Base-by-base conservation (phyloP, 768 basidiomycete genomes). In the Suillus placidus region DNA sequence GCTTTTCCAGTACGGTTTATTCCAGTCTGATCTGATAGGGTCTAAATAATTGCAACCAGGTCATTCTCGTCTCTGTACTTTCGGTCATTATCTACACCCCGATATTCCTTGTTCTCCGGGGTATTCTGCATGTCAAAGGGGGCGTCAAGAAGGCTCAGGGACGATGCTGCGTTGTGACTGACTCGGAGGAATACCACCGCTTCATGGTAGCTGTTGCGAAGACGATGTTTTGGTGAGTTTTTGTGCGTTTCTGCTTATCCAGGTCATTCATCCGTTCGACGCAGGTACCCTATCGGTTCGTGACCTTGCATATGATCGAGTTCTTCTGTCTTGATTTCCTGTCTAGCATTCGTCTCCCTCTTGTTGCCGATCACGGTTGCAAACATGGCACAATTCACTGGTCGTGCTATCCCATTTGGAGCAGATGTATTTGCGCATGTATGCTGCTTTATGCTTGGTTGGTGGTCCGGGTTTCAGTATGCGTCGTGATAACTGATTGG, bases 161-260 rank as follows among this genome's bases (percentile, higher is more conserved):
- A 62, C 78, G 83, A 64, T 84, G 82, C 80, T 77, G 74, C 45
- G 77, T 75, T 18, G 72, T 77, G 45, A 71, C 69, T 40, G 65
- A 66, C 32, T 74, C 71, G 30, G 81, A 83, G 60, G 83, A 84
- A 63, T 91, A 91, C 71, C 83, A 85, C 64, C 81, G 79, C 32
- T 90, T 91, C 71, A 80, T 92, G 34, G 80, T 80, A 37, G 80
- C 82, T n/a, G 81, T 93, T 61, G 84, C 88, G 34, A 80, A 84
- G 66, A 87, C 84, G 64, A 89, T 92, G 88, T 78, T 91, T 54
- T 92, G 89, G 91, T 91, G 68, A 63, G 84, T 74, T 37, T 40
- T 70, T 6, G 23, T 43, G 32, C 6, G 49, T 38, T 60, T 40
- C n/a, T 49, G 34, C 18, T 42, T 67, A 32, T 56, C 37, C 37